These are phyloP conservation scores for Pilatotrama ljubarskyi DNA, from an alignment of 768 basidiomycete genomes.

Conservation along the genomic window DNA sequence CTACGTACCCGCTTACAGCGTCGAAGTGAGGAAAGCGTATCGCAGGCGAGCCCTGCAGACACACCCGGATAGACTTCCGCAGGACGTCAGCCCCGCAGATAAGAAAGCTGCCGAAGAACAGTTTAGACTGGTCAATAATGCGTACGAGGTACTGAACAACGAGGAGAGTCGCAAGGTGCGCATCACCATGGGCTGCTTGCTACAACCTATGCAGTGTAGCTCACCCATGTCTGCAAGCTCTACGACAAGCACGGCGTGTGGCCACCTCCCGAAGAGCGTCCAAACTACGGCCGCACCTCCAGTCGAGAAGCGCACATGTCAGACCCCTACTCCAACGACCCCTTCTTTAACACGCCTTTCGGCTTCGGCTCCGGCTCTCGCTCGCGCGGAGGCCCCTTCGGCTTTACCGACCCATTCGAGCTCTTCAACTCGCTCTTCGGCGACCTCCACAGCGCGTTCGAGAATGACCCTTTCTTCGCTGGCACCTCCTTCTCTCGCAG, in stretches of 20 bases:
- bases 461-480: conserved; percentile 38
- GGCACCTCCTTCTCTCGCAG: conserved; percentile 14
- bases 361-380: conserved; percentile 30
- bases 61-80: conserved; percentile 72
- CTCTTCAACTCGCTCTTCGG: conserved; percentile 75
- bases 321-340: conserved; percentile 41
- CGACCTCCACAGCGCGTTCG: conserved; percentile 36
- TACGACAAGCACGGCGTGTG: conserved; percentile 75
- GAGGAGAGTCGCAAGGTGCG: conserved; percentile 56
- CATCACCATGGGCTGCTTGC: background rate
- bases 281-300: conserved; percentile 14
- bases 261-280: conserved; percentile 51
- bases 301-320: conserved; percentile 2
- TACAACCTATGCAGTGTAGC: background rate
- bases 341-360: conserved; percentile 42
- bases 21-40: conserved; percentile 76
- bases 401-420: conserved; percentile 73
- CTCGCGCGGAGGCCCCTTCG: conserved; percentile 31
- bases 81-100: conserved; percentile 54
- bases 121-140: conserved; percentile 69
- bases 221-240: conserved; percentile 36
- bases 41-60: conserved; percentile 68
- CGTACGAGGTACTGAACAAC: conserved; percentile 74
- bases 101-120: conserved; percentile 62
- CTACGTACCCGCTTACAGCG: too few relatives aligned